Base-by-base conservation (phyloP, 345 rosid species). In the Litchi chinensis region DNA sequence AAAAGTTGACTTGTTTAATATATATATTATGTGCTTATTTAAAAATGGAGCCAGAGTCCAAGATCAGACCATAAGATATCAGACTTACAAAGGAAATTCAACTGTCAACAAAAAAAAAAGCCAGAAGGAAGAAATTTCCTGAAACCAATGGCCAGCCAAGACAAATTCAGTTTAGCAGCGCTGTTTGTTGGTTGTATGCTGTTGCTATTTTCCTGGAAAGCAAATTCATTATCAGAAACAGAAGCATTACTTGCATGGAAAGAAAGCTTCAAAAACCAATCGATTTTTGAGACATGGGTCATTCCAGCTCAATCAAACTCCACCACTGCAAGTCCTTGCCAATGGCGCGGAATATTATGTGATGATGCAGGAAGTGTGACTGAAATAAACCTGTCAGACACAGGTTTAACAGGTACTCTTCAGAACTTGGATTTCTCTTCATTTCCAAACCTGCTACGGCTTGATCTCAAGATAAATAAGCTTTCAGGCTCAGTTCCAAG, bases 401-500 rank as follows among this genome's bases (percentile, higher is more conserved):
- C 60, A 12, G 77, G 74, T 59, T n/a, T 83, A 39, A 62, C 22
- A 71, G 83, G 85, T 68, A 76, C 80, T 21, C 82, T 83, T 18
- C 68, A 79, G n/a, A 0, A 22, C 64, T 68, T 83, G 0, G 71
- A 64, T 73, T 79, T 83, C 73, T 68, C 76, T 68, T 76, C 81
- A 21, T 80, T 83, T 46, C 78, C 81, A 7, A 73, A 79, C 46
- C 81, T 83, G 5, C 70, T 73, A 19, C 73, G 79, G 5, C 69
- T 80, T 44, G 79, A 83, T 54, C 79, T 83, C 37, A 73, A 74
- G 22, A 6, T 19, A 1, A 83, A 83, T 52, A 24, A 63, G 0
- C 75, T 83, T 52, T 24, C 77, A 2, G 86, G 83, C 44, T 63
- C 70, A 16, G 80, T 83, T 68, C 86, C 86, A 0, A 15, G 50